Base-by-base conservation (phyloP, 75 land plant genomes). In the Ceratopteris richardii region DNA sequence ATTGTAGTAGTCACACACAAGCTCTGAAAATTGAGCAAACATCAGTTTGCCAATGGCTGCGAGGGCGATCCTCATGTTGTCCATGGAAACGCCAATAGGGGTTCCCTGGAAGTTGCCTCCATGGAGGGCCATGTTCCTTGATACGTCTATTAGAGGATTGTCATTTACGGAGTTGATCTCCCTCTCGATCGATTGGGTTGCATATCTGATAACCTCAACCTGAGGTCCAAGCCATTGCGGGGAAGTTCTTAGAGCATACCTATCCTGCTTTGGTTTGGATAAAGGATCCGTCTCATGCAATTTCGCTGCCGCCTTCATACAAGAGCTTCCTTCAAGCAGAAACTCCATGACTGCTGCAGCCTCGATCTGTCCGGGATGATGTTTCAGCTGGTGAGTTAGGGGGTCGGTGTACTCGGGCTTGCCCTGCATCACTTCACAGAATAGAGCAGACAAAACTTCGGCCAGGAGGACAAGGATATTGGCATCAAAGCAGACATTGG, bases 371-470 rank as follows among this genome's bases (percentile, higher is more conserved):
- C 61, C 22, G 37, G 41, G 65, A 80, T 65, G 68, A n/a, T n/a
- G n/a, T n/a, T n/a, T n/a, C n/a, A 77, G 55, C 66, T 67, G 58
- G 77, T 81, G 85, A 0, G 85, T 81, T 16, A 79, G 50, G 42
- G 60, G 79, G 54, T 79, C 82, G 0, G 71, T 60, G 50, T 37
- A 73, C 60, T 77, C 77, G 0, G 80, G 79, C 56, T 76, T 80
- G 58, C 81, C 87, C 1, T 70, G 41, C 81, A 84, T 77, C 17
- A 78, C 87, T 39, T 84, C 87, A 40, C 81, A 68, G 58, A 84
- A 84, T 27, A 84, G 24, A 1, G 86, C 87, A 0, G 86, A 74
- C 7, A 74, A 55, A 10, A 84, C 82, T 31, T 69, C 86, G 3
- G 86, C 66, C 42, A 76, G 43, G 2, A 82, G 44, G 0, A 51